Evolutionary conservation across 2,329 filamentous ascomycete species (phyloP).

Genomic region (Cytospora piceae): DNA sequence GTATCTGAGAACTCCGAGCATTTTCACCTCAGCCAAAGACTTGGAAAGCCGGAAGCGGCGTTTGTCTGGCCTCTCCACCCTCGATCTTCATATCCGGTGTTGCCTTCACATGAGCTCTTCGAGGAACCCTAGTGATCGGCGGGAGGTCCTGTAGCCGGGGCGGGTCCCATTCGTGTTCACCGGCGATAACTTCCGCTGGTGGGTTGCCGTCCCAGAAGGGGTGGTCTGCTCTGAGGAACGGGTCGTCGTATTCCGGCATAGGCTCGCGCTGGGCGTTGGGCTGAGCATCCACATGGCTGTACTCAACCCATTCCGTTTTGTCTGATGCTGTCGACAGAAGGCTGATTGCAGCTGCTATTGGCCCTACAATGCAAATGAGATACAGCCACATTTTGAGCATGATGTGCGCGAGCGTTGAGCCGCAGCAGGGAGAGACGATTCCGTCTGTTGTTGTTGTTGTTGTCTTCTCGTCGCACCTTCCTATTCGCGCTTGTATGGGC

Average conservation of each 20-base stretch:
- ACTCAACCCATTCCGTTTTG: background rate
- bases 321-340: background rate
- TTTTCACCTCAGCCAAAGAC: no score
- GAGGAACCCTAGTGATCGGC: background rate
- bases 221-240: background rate
- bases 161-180: background rate
- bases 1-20: no score
- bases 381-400: background rate
- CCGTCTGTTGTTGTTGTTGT: no score
- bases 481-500: background rate
- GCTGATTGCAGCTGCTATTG: background rate
- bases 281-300: background rate
- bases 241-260: background rate
- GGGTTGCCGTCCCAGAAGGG: background rate
- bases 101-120: background rate
- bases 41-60: no score
- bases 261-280: background rate
- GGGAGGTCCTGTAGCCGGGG: background rate
- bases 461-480: background rate
- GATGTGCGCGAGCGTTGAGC: background rate
- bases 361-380: background rate
- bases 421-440: background rate
- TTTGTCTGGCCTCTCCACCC: no score
- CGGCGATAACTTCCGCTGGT: background rate
- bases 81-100: no score